Evolutionary conservation across 768 basidiomycete genomes (phyloP).

Genomic region (Leccinum variicolor): DNA sequence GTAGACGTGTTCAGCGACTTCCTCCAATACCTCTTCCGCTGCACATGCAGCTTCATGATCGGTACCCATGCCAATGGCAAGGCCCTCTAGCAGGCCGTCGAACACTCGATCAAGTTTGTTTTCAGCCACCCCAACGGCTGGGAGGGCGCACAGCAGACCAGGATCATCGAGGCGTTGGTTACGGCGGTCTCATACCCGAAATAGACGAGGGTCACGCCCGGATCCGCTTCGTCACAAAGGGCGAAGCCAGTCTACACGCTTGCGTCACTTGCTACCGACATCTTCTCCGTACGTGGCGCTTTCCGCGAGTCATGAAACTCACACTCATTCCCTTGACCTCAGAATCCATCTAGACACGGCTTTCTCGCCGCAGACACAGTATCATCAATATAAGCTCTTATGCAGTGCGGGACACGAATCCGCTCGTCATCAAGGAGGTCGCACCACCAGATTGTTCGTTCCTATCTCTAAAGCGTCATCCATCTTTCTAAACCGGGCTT

Average conservation of each 20-base stretch:
- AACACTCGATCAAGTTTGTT: conserved; percentile 68
- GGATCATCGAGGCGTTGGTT: conserved; percentile 70
- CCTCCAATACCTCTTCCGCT: conserved; percentile 70
- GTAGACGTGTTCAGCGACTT: conserved; percentile 81
- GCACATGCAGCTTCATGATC: too few relatives aligned
- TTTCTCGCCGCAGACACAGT: conserved; percentile 77
- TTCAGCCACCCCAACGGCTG: conserved; percentile 81
- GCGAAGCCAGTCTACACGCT: conserved; percentile 80
- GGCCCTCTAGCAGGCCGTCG: conserved; percentile 64
- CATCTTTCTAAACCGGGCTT: too few relatives aligned
- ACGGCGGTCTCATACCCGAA: conserved; percentile 71
- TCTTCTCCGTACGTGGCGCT: conserved; percentile 55
- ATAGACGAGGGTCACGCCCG: conserved; percentile 68
- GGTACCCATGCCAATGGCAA: conserved; percentile 76
- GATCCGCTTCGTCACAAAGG: conserved; percentile 80
- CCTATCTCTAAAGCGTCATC: too few relatives aligned
- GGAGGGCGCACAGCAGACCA: conserved; percentile 73
- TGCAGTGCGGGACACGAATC: conserved; percentile 63
- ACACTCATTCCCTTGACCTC: conserved; percentile 8
- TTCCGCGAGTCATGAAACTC: neutral
- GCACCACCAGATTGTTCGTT: conserved; percentile 76
- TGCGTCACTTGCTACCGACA: conserved; percentile 76
- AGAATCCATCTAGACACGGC: conserved; percentile 74
- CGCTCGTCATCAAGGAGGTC: conserved; percentile 78
- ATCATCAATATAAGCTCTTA: conserved; percentile 82